phyloP scores from a whole-genome alignment of 2,329 filamentous ascomycete species.

The Colletotrichum chrysophilum region DNA sequence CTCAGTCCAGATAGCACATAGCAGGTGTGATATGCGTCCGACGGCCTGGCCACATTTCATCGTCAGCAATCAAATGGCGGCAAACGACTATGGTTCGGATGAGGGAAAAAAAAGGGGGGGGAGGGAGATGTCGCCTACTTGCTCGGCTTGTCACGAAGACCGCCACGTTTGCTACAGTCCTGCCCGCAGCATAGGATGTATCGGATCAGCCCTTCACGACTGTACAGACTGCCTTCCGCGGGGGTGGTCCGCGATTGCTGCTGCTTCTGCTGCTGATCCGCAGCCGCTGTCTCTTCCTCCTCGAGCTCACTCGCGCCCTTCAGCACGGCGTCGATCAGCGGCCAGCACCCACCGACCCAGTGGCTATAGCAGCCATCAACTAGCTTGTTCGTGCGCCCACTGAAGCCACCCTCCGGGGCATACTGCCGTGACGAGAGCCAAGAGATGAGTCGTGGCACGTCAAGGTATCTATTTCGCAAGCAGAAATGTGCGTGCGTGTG shows the following conservation, averaged over 20 bases:
- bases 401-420: constrained; percentile 89
- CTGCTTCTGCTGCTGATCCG: constrained; percentile 28
- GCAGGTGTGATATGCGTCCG: constrained; percentile 92
- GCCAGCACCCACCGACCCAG: constrained; percentile 96
- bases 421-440: constrained; percentile 93
- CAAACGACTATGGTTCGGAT: too few species aligned
- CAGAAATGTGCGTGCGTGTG: constrained; percentile 29
- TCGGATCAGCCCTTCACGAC: constrained; percentile 81
- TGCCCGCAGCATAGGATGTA: constrained; percentile 94
- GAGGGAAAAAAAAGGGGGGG: background rate
- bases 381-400: constrained; percentile 94
- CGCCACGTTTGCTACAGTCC: constrained; percentile 71
- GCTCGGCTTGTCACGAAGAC: constrained; percentile 91
- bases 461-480: constrained; percentile 65
- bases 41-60: constrained; percentile 54
- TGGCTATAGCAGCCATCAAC: constrained; percentile 99
- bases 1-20: constrained; percentile 90
- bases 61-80: background rate
- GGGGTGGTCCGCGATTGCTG: constrained; percentile 25
- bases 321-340: constrained; percentile 82
- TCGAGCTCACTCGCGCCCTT: constrained; percentile 48
- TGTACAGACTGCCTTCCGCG: constrained; percentile 67
- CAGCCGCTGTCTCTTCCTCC: constrained; percentile 17
- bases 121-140: constrained; percentile 56
- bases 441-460: constrained; percentile 77